These are phyloP conservation scores for Globisporangium carolinianum DNA, from an alignment of 352 stramenopile species.

Conservation along the genomic window DNA sequence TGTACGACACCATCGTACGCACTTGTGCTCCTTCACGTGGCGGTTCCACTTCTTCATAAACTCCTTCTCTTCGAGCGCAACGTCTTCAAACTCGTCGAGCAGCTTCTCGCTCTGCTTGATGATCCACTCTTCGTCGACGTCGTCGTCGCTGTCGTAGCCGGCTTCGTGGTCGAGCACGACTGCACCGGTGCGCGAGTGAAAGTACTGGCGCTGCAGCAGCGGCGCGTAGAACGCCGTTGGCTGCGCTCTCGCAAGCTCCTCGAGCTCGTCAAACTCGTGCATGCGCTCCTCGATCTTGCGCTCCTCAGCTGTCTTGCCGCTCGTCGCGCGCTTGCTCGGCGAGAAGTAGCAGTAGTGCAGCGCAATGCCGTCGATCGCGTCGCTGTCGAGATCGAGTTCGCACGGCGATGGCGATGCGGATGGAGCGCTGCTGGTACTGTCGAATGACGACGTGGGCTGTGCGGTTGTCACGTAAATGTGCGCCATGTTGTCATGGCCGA, in stretches of 20 bases:
- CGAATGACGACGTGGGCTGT: constrained; percentile 7
- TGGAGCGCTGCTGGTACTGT: too few species aligned
- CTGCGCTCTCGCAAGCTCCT: constrained; percentile 48
- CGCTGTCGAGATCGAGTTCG: constrained; percentile 48
- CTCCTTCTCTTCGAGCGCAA: constrained; percentile 81
- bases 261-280: constrained; percentile 71
- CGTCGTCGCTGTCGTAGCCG: constrained; percentile 83
- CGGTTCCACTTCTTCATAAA: constrained; percentile 91
- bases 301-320: constrained; percentile 19
- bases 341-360: constrained; percentile 66
- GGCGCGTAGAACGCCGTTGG: constrained; percentile 64
- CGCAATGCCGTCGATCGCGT: constrained; percentile 49
- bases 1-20: background rate
- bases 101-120: constrained; percentile 82
- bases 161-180: constrained; percentile 81
- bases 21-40: constrained; percentile 75
- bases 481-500: constrained; percentile 71
- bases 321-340: constrained; percentile 26
- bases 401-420: constrained; percentile 13
- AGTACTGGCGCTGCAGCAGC: constrained; percentile 81
- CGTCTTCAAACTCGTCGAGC: constrained; percentile 85
- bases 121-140: constrained; percentile 87
- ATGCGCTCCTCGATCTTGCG: constrained; percentile 45
- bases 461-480: constrained; percentile 79
- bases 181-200: constrained; percentile 78